These are phyloP conservation scores for Acer campestre DNA, from an alignment of 345 rosid species.

Conservation along the genomic window DNA sequence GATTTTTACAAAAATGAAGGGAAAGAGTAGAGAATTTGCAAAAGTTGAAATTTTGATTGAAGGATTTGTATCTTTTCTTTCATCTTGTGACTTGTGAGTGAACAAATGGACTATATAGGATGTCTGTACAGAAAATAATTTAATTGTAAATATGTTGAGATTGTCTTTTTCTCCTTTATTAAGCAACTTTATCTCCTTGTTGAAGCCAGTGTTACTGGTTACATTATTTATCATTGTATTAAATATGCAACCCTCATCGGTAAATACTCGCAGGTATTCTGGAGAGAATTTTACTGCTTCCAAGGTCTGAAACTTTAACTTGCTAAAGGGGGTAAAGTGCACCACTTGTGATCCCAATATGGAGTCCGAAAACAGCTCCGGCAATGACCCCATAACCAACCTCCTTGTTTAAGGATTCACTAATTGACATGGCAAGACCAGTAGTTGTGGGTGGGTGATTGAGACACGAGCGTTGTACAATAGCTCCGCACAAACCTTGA, in stretches of 20 bases:
- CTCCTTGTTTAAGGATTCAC: too few species aligned
- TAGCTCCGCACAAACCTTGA: constrained; percentile 7
- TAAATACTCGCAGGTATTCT: background rate
- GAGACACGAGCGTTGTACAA: background rate
- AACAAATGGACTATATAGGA: background rate
- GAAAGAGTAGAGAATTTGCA: constrained; percentile 4
- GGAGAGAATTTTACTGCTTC: background rate
- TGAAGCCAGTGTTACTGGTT: background rate
- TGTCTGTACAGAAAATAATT: constrained; percentile 1
- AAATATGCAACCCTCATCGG: background rate
- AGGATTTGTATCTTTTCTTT: background rate
- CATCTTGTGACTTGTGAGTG: background rate
- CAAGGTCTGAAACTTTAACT: constrained; percentile 1
- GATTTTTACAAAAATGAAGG: background rate
- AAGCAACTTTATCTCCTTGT: background rate
- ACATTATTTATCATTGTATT: background rate
- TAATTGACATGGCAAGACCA: background rate
- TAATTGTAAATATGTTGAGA: background rate
- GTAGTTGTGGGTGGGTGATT: too few species aligned
- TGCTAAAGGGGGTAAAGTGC: background rate
- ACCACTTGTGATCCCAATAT: background rate
- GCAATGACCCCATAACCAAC: background rate
- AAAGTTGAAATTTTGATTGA: background rate
- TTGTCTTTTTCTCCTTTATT: background rate
- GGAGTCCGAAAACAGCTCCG: constrained; percentile 9